Base-by-base conservation (phyloP, 495 filamentous ascomycete species). In the Aspergillus sparsus region DNA sequence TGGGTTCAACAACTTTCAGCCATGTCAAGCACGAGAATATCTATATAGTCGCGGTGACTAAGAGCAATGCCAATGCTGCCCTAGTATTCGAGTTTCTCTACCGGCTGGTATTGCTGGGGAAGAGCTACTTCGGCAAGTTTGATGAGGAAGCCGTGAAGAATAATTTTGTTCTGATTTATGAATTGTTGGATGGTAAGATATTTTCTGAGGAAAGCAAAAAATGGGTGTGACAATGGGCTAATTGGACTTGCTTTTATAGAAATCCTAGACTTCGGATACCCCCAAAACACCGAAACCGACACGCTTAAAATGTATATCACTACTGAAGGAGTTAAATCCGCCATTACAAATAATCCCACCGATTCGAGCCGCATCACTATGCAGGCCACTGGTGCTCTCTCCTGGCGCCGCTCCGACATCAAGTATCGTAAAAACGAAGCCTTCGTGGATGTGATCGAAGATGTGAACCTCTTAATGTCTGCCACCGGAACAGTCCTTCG, bases 281-380 rank as follows among this genome's bases (percentile, higher is more conserved):
- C 95, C 53, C 95, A 99, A 73, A 98, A 98, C 74, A 98, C 95
- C 64, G 95, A 99, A 78, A 93, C 93, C 42, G 95, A 99, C 71
- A 99, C 95, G 15, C 82, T 99, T 59, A 99, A 98, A 79, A 97
- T 98, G 93, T 98, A 99, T 80, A 99, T 99, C 76, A 99, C 95
- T 12, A 98, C 95, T 50, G 95, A 99, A 77, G 94, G 95, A 46
- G 95, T 99, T 78, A 97, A 96, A 74, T 94, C 92, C 31, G 93
- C 96, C 74, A 87, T 93, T 55, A 87, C 89, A 53, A 87, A 91
- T 79, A 72, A 63, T 10, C 67, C 73, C 33, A 71, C 74, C 42
- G 93, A 98, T 73, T 95, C 93, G 16, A 92, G 92, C 63, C 89
- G 90, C 65, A 99, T 99, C 74, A 99, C 95, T 27, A 96, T 96